A percentile compares a stretch with the other conserved stretches of the same genome.
phyloP scores from a whole-genome alignment of 179 eudicot species.

The Corrigiola litoralis region DNA sequence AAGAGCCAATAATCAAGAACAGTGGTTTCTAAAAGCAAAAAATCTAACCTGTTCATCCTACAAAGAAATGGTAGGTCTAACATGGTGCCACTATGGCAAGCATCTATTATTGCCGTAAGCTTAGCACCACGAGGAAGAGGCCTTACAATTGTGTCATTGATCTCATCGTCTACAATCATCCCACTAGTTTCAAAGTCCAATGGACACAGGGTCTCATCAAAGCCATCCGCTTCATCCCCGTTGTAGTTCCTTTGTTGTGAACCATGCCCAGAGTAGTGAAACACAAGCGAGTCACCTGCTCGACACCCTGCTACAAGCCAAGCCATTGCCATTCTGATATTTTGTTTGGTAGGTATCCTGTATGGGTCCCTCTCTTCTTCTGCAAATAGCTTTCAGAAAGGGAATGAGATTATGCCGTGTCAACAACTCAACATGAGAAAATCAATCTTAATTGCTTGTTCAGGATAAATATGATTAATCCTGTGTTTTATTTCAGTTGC shows the following conservation, averaged over 20 bases:
- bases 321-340: constrained; percentile 77
- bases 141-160: constrained; percentile 74
- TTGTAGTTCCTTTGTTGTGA: constrained; percentile 59
- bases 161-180: constrained; percentile 95
- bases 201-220: constrained; percentile 93
- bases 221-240: constrained; percentile 92
- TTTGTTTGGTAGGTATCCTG: constrained; percentile 71
- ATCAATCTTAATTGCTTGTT: neutral
- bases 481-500: neutral
- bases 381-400: constrained; percentile 36
- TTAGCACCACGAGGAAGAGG: constrained; percentile 82
- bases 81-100: constrained; percentile 96
- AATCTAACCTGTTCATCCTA: constrained; percentile 74
- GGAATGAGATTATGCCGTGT: constrained; percentile 8
- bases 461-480: neutral
- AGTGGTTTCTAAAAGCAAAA: neutral
- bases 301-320: constrained; percentile 94
- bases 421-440: neutral
- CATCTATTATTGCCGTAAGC: constrained; percentile 94
- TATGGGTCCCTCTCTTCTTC: constrained; percentile 90
- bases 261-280: constrained; percentile 98
- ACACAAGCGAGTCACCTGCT: constrained; percentile 86
- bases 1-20: neutral
- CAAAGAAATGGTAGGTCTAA: constrained; percentile 88
- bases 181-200: constrained; percentile 88